Base-by-base conservation (phyloP, 1,284 basidiomycete species). In the Gastroboletus turbinatus region DNA sequence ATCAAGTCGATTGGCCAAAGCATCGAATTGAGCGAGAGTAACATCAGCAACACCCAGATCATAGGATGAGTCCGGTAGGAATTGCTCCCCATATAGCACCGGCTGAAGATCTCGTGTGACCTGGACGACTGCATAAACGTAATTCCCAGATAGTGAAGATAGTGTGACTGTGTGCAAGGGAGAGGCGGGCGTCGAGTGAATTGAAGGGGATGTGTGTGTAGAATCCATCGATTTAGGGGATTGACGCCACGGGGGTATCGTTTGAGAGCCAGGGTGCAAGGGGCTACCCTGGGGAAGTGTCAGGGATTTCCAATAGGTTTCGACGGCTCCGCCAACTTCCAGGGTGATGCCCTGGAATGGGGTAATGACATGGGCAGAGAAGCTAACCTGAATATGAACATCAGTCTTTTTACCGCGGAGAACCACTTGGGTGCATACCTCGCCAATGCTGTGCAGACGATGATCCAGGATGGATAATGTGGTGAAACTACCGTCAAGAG, bases 271-370 rank as follows among this genome's bases (percentile, higher is more conserved):
- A 55, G 77, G 52, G 72, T 70, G 63, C 69, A 73, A 44, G 71
- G 71, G 36, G 72, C 68, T 50, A 77, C 76, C 35, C 74, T 72
- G 52, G 1, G 85, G 81, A 45, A 85, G 80, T 23, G 88, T 83
- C 55, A 90, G 85, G 14, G 93, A 94, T 75, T 96, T 97, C 95
- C 95, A 98, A 73, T 98, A 98, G 0, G 95, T 98, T 75, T 97
- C 94, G 21, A 97, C 84, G 47, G 93, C 86, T 11, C 97, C 96
- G 27, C 95, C 96, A 58, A 98, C 91, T 75, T 96, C 93, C n/a
- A 99, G 81, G 62, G 94, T 94, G 44, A 96, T 94, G 10, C 92
- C 94, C 60, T 90, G 87, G 73, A 98, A 99, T 3, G 95, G 92
- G 21, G 87, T 90, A 63, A 98, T 88, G 58, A 96, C 85, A 67